Base-by-base conservation (phyloP, 192 early-diverging fungal species). In the Spizellomyces punctatus region DNA sequence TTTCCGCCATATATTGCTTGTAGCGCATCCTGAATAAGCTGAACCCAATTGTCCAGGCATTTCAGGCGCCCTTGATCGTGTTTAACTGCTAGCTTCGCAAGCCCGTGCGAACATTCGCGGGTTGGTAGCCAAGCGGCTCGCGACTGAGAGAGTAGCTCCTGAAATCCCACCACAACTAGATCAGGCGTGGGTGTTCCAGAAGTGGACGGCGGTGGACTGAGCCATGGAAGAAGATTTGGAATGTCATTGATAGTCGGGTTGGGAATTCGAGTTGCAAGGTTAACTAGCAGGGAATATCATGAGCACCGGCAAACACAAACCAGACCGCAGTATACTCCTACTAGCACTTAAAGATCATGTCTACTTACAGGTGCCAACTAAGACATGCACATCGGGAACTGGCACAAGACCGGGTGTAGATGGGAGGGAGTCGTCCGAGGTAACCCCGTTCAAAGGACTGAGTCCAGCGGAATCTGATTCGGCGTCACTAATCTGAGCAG, bases 121-220 rank as follows among this genome's bases (percentile, higher is more conserved):
- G 48, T 50, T 8, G 73, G 63, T 9, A 69, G 44, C 4, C 46
- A 17, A 14, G 70, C 52, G 16, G 75, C 76, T n/a, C 36, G 9
- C 8, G 22, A 22, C 62, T 81, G 79, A 27, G 75, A 67, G 6
- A 75, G 12, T 8, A 81, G 36, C 62, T 81, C 79, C 50, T 81
- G 79, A 50, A 81, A 75, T n/a, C 79, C 79, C 4, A 81, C 41
- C 12, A 64, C 78, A 14, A 81, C 75, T 5, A 81, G 54, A 55
- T 81, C 76, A 19, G 79, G 79, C 12, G 43, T 46, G 8, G 54
- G 59, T 14, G 64, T 54, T 4, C 17, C 17, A 19, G 50, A 2
- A 2, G 50, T n/a, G 9, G 46, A 12, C 1, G 10, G 10, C 8
- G 66, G 66, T 16, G 68, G 68, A 6, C 19, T 16, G 6, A 72